phyloP scores from a whole-genome alignment of 2,329 filamentous ascomycete genomes.

The Exophiala dermatitidis region DNA sequence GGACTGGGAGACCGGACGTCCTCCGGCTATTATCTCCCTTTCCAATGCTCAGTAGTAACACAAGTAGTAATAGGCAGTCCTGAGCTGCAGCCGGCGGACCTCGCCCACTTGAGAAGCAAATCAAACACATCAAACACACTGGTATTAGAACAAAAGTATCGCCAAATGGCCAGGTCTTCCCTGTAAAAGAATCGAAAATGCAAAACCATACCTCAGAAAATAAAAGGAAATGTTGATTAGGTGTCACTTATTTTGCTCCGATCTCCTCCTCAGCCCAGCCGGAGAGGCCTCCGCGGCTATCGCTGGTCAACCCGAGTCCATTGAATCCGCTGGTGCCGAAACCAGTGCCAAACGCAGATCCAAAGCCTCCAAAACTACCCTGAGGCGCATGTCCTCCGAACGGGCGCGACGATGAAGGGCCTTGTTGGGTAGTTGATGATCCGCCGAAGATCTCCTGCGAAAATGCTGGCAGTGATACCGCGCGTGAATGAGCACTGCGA shows the following conservation, averaged over 20 bases:
- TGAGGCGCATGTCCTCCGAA: slow-evolving; percentile 33
- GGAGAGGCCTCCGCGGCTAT: slow-evolving; percentile 44
- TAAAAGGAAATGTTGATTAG: slow-evolving; percentile 9
- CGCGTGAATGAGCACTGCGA: slow-evolving; percentile 62
- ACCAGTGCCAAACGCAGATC: slow-evolving; percentile 49
- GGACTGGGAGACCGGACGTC: slow-evolving; percentile 8
- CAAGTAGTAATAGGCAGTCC: slow-evolving; percentile 12
- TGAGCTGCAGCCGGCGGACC: slow-evolving; percentile 12
- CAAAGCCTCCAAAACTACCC: slow-evolving; percentile 52
- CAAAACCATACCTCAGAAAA: slow-evolving; percentile 5
- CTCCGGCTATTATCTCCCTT: slow-evolving; percentile 12
- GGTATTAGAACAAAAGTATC: slow-evolving; percentile 18
- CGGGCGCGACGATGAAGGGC: slow-evolving; percentile 28
- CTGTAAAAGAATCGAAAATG: slow-evolving; percentile 10
- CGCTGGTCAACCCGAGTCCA: slow-evolving; percentile 53
- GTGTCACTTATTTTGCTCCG: slow-evolving; percentile 43
- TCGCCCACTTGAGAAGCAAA: neutral
- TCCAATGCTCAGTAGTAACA: slow-evolving; percentile 13
- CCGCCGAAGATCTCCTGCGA: slow-evolving; percentile 51
- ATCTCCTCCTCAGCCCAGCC: slow-evolving; percentile 61
- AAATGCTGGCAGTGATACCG: slow-evolving; percentile 77
- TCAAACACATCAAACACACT: slow-evolving; percentile 1
- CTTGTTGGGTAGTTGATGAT: slow-evolving; percentile 30
- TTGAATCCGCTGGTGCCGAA: slow-evolving; percentile 50
- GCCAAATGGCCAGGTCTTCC: slow-evolving; percentile 5